Conservation (phyloP, 2,329 filamentous ascomycete species). For the Teratosphaeria viscida region DNA sequence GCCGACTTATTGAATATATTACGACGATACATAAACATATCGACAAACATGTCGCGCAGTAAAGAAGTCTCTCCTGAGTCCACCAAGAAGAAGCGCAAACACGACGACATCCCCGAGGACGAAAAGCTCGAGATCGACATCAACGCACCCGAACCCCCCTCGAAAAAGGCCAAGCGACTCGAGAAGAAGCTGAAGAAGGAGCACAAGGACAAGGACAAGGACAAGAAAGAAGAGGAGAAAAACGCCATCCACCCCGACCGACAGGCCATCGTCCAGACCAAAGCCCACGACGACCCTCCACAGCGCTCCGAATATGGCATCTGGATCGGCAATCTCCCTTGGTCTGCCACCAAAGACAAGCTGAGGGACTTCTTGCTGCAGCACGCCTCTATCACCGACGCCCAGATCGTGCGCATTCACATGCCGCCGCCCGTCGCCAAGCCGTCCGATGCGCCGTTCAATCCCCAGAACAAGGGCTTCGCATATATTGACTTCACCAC, state of each 20-base stretch:
- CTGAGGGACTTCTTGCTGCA: constrained; percentile 71
- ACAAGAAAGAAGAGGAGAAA: constrained; percentile 19
- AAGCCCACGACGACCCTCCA: constrained; percentile 22
- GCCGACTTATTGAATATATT: background rate
- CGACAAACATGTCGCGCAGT: background rate
- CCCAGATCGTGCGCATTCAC: constrained; percentile 74
- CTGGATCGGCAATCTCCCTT: constrained; percentile 95
- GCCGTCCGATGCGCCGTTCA: constrained; percentile 30
- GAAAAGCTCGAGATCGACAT: constrained; percentile 77
- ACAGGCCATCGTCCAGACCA: constrained; percentile 3
- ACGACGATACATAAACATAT: background rate
- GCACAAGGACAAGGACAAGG: constrained; percentile 3
- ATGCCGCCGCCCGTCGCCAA: constrained; percentile 49
- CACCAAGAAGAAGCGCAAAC: constrained; percentile 54
- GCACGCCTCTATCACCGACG: constrained; percentile 47
- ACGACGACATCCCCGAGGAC: constrained; percentile 35
- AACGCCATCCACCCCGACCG: constrained; percentile 8
- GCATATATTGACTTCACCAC: constrained; percentile 88
- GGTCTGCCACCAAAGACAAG: constrained; percentile 62
- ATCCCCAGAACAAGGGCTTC: constrained; percentile 75
- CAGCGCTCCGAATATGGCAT: constrained; percentile 68
- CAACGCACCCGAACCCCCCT: constrained; percentile 79
- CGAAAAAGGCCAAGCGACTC: constrained; percentile 82
- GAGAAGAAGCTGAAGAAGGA: constrained; percentile 58
- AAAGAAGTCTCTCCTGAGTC: background rate